phyloP scores from a whole-genome alignment of 352 stramenopile species.

The Phytophthora ramorum region DNA sequence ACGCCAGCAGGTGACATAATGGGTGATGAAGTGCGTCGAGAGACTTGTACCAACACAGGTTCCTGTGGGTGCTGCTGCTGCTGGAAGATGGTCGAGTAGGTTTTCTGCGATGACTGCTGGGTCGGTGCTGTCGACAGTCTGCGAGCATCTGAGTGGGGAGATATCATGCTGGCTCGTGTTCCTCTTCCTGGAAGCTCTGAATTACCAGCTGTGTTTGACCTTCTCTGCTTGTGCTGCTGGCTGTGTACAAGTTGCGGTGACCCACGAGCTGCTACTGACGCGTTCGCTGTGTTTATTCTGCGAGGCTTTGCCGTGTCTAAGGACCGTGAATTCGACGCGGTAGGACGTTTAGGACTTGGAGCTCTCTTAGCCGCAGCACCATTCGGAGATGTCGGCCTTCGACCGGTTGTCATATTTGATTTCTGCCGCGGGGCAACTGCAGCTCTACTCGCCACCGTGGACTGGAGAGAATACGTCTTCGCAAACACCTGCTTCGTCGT shows the following conservation, averaged over 20 bases:
- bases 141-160: conserved; percentile 6
- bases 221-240: conserved; percentile 8
- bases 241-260: background rate
- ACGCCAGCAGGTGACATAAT: conserved; percentile 39
- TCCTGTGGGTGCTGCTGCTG: conserved; percentile 24
- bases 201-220: conserved; percentile 1
- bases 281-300: conserved; percentile 4
- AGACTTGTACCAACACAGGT: conserved; percentile 64
- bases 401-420: background rate
- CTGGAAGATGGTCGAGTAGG: conserved; percentile 25
- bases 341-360: conserved; percentile 1
- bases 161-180: conserved; percentile 22
- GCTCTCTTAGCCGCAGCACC: background rate
- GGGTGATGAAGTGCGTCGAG: conserved; percentile 60
- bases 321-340: background rate
- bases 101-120: conserved; percentile 14
- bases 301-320: conserved; percentile 5
- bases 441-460: conserved; percentile 46
- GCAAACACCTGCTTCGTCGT: conserved; percentile 17
- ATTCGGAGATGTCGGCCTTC: conserved; percentile 13
- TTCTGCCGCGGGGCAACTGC: conserved; percentile 40
- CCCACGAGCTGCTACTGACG: background rate
- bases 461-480: conserved; percentile 49
- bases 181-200: conserved; percentile 1
- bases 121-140: conserved; percentile 16